Percentiles rank a stretch among this genome's conserved stretches.
Conservation (phyloP, 1,284 basidiomycete genomes). For the Rhodotorula sp. region DNA sequence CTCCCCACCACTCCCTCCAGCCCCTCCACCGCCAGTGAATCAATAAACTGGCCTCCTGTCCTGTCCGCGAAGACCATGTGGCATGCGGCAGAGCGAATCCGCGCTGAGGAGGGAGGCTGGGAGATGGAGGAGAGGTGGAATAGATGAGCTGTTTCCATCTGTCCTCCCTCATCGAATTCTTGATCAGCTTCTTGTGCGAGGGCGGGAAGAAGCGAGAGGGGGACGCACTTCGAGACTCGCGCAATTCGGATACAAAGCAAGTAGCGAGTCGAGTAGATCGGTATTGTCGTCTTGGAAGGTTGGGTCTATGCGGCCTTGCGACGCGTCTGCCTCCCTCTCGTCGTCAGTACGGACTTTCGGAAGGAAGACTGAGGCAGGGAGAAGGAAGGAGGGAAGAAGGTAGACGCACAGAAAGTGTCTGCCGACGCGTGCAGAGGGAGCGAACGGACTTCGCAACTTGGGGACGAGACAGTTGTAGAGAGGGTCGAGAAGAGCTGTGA, state of each 20-base stretch:
- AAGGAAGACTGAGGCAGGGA: not conserved
- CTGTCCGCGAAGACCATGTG: slow-evolving; percentile 84
- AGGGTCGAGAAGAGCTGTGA: slow-evolving; percentile 15
- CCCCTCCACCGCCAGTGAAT: slow-evolving; percentile 63
- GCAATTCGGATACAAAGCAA: slow-evolving; percentile 55
- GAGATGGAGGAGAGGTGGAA: slow-evolving; percentile 28
- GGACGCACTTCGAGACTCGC: slow-evolving; percentile 64
- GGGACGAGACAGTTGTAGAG: not conserved
- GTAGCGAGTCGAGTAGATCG: slow-evolving; percentile 62
- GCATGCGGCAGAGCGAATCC: slow-evolving; percentile 69
- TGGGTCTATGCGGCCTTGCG: slow-evolving; percentile 70
- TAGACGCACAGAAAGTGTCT: slow-evolving; percentile 31
- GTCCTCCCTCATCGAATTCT: not conserved
- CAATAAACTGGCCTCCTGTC: slow-evolving; percentile 65
- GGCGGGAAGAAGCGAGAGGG: not conserved
- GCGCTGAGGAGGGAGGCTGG: slow-evolving; percentile 8
- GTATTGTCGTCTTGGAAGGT: slow-evolving; percentile 74
- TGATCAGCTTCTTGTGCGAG: not conserved
- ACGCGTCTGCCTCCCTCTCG: slow-evolving; percentile 60
- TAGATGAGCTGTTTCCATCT: slow-evolving; percentile 82
- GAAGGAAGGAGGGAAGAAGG: not conserved
- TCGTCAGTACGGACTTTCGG: not conserved
- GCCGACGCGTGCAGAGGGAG: slow-evolving; percentile 27
- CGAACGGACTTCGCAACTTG: not conserved
- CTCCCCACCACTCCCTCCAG: slow-evolving; percentile 67